Base-by-base conservation (phyloP, 805 yeast genomes). In the Kuraishia piskuri region DNA sequence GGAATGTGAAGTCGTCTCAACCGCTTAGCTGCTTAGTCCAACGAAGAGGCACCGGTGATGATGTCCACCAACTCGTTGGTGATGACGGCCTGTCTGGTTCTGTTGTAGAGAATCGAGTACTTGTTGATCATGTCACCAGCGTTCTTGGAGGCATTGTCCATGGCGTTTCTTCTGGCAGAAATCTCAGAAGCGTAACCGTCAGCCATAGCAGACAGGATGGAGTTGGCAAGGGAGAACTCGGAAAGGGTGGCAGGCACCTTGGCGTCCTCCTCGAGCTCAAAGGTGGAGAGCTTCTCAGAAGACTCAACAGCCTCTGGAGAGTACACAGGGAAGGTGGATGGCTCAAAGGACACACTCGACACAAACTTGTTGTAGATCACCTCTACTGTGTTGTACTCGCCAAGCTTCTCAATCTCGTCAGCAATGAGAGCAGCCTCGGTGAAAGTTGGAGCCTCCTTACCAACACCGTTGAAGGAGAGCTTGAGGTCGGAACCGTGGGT, bases 11-110 rank as follows among this genome's bases (percentile, higher is more conserved):
- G 40, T 31, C 40, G 40, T 31, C 40, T 31, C 40, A 31, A 31
- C 40, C 40, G 40, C 23, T 19, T 17, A 31, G 51, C 50, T 57
- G 52, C 48, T 50, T 87, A 92, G 79, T 88, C 96, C 78, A 94
- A 84, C 56, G 98, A 90, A 59, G 98, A 90, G 68, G 99, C 99
- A 90, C 99, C 99, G 67, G 99, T 94, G 74, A 94, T 92, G 69
- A 94, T 94, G 78, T 94, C 99, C 69, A 94, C 99, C 84, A 94
- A 80, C 82, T 94, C 99, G 84, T 94, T 94, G 76, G 98, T 91
- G 69, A 92, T 92, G 70, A 91, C 97, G 63, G 97, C 97, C 83
- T 94, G 99, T 82, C 97, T 90, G 68, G 97, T 87, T 84, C 99
- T 92, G 91, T 94, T 94, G 79, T 94, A 94, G 76, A 94, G 84